phyloP scores from a whole-genome alignment of 257 asterid genomes.

The Euphrasia confusa region DNA sequence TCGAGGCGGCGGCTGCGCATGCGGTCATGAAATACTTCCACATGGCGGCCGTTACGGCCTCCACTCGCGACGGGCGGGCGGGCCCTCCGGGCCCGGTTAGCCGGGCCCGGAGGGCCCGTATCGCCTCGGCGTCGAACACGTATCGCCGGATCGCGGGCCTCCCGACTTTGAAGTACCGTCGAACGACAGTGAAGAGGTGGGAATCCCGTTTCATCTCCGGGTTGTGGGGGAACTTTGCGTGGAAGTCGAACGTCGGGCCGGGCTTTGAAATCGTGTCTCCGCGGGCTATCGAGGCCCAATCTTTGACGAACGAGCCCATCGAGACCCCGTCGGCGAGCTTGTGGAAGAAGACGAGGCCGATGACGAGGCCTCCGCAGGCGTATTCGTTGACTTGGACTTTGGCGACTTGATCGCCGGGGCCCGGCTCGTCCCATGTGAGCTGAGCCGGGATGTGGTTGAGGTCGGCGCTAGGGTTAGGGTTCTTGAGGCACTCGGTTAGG shows the following conservation, averaged over 20 bases:
- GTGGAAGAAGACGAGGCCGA: slow-evolving; percentile 34
- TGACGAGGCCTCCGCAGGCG: slow-evolving; percentile 36
- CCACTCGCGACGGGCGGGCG: slow-evolving; percentile 24
- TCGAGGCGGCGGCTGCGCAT: background rate
- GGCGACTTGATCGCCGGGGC: slow-evolving; percentile 32
- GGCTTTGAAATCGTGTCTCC: background rate
- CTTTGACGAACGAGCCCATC: slow-evolving; percentile 32
- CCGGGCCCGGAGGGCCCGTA: slow-evolving; percentile 18
- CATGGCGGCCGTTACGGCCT: slow-evolving; percentile 32
- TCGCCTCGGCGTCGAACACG: slow-evolving; percentile 29
- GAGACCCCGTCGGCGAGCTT: slow-evolving; percentile 34
- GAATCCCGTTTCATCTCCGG: slow-evolving; percentile 29
- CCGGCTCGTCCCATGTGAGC: slow-evolving; percentile 35
- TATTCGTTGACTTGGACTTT: slow-evolving; percentile 37
- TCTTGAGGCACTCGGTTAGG: slow-evolving; percentile 26
- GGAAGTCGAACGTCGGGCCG: slow-evolving; percentile 25
- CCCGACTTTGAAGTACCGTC: slow-evolving; percentile 29
- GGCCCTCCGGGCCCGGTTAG: background rate
- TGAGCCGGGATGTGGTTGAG: slow-evolving; percentile 34
- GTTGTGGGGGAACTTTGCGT: slow-evolving; percentile 29
- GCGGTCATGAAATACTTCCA: slow-evolving; percentile 38
- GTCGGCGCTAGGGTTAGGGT: slow-evolving; percentile 29
- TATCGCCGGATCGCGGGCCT: slow-evolving; percentile 34
- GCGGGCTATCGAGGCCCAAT: slow-evolving; percentile 28
- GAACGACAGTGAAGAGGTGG: slow-evolving; percentile 35